Base-by-base conservation (phyloP, 148 eudicot genomes). In the Camellia japonica region DNA sequence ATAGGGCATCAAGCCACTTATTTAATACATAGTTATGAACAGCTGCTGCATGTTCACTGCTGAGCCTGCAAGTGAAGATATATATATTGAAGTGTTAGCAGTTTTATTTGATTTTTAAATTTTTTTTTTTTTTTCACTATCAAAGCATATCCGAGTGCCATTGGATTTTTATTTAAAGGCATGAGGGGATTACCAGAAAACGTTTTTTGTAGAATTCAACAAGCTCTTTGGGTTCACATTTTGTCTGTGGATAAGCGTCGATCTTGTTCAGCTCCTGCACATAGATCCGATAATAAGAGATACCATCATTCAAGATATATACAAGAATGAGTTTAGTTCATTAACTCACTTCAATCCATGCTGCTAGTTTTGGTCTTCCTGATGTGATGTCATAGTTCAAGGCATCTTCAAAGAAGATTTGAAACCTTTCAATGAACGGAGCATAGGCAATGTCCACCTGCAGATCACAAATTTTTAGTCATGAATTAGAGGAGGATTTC, bases 341-440 rank as follows among this genome's bases (percentile, higher is more conserved):
- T 60, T 2, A 18, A 60, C 64, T 60, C 85, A 92, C 97, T 94
- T 90, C 75, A 78, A 93, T 85, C 94, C 94, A 93, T 23, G 81
- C 54, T 58, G 90, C 91, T 69, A 91, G 73, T 64, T 83, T 88
- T 30, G 93, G 90, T 59, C 91, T 86, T 80, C 88, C 89, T 43
- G n/a, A 76, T 20, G 89, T 86, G 65, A 89, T 84, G 79, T 91
- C 93, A 77, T 91, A 91, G 7, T 86, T 88, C 87, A 81, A 89
- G 52, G 88, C 90, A 75, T 89, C 91, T 20, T 85, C 69, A 73
- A 93, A 78, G 87, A 87, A 89, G 42, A 89, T 83, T 59, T 85
- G 86, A 73, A 84, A 89, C 83, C 97, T 89, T 84, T 91, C 94
- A 79, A 91, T 79, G 62, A 93, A 87, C 43, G 97, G 94, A 80